phyloP scores from a whole-genome alignment of 257 asterid genomes.

The Nicotiana tabacum region DNA sequence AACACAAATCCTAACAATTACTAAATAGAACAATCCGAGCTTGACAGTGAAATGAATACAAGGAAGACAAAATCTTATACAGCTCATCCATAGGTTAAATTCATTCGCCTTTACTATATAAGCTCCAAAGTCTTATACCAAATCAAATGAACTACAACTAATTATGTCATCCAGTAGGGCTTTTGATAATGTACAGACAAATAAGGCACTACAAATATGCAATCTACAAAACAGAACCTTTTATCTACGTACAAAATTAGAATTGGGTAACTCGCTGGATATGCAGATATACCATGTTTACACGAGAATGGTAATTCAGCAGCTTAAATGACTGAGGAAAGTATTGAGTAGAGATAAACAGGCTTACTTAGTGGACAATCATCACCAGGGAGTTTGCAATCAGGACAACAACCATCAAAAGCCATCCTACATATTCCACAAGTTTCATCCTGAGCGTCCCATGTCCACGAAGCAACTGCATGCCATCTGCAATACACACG shows the following conservation, averaged over 20 bases:
- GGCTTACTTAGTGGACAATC: conserved; percentile 82
- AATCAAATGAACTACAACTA: neutral
- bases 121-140: neutral
- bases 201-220: neutral
- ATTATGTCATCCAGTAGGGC: neutral
- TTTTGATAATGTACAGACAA: neutral
- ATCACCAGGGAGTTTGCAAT: conserved; percentile 88
- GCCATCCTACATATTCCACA: conserved; percentile 95
- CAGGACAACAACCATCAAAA: conserved; percentile 88
- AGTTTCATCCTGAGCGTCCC: conserved; percentile 97
- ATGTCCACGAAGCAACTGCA: conserved; percentile 91
- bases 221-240: neutral
- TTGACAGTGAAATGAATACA: no score
- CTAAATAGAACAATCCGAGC: no score
- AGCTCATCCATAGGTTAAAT: no score
- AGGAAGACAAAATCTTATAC: no score
- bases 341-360: neutral
- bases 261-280: neutral
- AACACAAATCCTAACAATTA: no score
- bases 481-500: conserved; percentile 51
- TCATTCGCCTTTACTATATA: neutral
- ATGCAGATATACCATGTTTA: neutral
- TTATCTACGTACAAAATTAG: neutral
- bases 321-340: neutral
- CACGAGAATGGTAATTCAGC: neutral